Conservation (phyloP, 495 filamentous ascomycete genomes). For the Aspergillus wentii region DNA sequence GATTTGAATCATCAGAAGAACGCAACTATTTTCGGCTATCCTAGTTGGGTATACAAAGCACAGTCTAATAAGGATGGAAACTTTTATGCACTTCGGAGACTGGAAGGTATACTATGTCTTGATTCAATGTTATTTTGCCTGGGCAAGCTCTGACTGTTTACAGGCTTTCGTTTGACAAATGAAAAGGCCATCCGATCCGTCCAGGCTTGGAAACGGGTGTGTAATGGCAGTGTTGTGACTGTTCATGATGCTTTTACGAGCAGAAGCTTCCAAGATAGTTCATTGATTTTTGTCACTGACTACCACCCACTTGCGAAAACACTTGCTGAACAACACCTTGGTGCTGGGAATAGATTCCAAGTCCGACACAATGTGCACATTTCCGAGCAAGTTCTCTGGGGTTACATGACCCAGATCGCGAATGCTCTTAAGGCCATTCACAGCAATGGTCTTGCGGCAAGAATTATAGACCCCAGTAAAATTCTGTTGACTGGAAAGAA, state of each 20-base stretch:
- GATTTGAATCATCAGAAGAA: slow-evolving; percentile 77
- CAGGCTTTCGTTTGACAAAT: slow-evolving; percentile 76
- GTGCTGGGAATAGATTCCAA: slow-evolving; percentile 48
- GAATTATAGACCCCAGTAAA: slow-evolving; percentile 79
- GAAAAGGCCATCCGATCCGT: slow-evolving; percentile 81
- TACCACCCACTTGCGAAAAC: slow-evolving; percentile 91
- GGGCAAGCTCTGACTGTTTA: slow-evolving; percentile 1
- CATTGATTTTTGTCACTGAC: slow-evolving; percentile 88
- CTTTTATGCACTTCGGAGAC: slow-evolving; percentile 74
- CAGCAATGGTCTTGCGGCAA: slow-evolving; percentile 70
- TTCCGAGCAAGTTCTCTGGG: slow-evolving; percentile 79
- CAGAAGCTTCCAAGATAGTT: slow-evolving; percentile 87
- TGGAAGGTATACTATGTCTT: slow-evolving; percentile 59
- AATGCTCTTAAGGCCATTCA: slow-evolving; percentile 86
- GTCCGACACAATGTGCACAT: slow-evolving; percentile 47
- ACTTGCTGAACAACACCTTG: slow-evolving; percentile 77
- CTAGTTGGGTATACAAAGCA: slow-evolving; percentile 95
- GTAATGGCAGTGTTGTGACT: slow-evolving; percentile 76
- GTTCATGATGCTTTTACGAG: slow-evolving; percentile 93
- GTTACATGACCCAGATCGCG: slow-evolving; percentile 89
- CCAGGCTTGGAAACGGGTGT: slow-evolving; percentile 86
- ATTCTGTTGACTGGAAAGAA: slow-evolving; percentile 66
- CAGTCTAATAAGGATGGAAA: slow-evolving; percentile 80
- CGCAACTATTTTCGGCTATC: slow-evolving; percentile 70
- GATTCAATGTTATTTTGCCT: too few species aligned